These are phyloP conservation scores for Golubevia pallescens DNA, from an alignment of 1,284 basidiomycete genomes.

Conservation along the genomic window DNA sequence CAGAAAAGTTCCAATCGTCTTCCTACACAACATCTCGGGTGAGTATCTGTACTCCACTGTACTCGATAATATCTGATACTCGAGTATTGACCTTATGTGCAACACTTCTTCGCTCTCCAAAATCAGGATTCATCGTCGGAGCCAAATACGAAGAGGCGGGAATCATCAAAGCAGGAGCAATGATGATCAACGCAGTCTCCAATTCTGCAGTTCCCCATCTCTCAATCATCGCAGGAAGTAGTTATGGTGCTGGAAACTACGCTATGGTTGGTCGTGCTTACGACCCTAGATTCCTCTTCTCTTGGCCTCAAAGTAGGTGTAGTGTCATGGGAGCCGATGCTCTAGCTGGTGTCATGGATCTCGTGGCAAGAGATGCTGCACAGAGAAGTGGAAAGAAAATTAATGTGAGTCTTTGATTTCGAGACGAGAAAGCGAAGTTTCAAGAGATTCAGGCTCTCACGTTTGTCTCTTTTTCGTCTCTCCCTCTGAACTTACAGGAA, in stretches of 20 bases:
- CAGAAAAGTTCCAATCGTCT: constrained; percentile 2
- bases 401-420: not conserved
- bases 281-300: not conserved
- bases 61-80: too few species aligned
- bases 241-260: not conserved
- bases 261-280: not conserved
- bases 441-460: too few species aligned
- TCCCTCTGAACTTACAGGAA: too few species aligned
- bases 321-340: not conserved
- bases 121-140: constrained; percentile 3
- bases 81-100: too few species aligned
- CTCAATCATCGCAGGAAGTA: not conserved
- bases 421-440: too few species aligned
- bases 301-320: not conserved
- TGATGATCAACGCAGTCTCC: constrained; percentile 5
- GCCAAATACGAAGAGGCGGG: constrained; percentile 1
- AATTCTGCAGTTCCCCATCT: constrained; percentile 1
- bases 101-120: not conserved
- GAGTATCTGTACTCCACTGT: not conserved
- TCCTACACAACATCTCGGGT: not conserved
- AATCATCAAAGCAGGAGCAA: constrained; percentile 1
- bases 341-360: not conserved
- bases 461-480: too few species aligned
- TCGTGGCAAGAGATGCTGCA: not conserved
- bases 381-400: not conserved